These are phyloP conservation scores for Lojkania enalia DNA, from an alignment of 2,329 filamentous ascomycete genomes.

Conservation along the genomic window DNA sequence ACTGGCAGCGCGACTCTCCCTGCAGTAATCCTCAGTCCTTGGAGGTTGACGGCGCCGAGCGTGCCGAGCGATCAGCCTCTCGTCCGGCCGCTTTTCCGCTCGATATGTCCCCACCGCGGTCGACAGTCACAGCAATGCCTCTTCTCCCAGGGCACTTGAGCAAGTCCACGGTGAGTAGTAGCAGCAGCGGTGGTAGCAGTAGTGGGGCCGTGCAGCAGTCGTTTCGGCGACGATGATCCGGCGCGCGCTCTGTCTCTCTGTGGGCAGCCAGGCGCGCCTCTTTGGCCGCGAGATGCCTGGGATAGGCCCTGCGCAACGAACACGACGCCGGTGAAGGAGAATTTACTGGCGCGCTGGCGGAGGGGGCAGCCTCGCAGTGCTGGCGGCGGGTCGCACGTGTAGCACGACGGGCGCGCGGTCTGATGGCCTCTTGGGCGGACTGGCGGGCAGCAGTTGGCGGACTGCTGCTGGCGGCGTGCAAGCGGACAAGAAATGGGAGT, in stretches of 20 bases:
- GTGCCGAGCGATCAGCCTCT: conserved; percentile 39
- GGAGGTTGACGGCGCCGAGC: conserved; percentile 38
- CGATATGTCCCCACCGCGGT: conserved; percentile 5
- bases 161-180: too few species aligned
- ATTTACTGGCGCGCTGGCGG: conserved; percentile 1
- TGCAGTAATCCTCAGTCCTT: conserved; percentile 25
- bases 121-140: background rate
- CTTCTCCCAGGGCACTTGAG: conserved; percentile 7
- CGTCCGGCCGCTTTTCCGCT: conserved; percentile 37
- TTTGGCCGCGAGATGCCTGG: background rate
- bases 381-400: conserved; percentile 36
- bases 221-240: conserved; percentile 11
- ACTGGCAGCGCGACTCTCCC: too few species aligned
- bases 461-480: conserved; percentile 1
- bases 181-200: too few species aligned
- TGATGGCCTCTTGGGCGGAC: too few species aligned
- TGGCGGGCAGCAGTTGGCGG: background rate
- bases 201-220: too few species aligned
- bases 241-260: background rate
- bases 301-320: conserved; percentile 11
- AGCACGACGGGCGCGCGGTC: conserved; percentile 26
- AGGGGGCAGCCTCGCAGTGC: conserved; percentile 3
- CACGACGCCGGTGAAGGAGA: conserved; percentile 1
- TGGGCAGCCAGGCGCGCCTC: too few species aligned
- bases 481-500: background rate